Evolutionary conservation across 78 protist species (phyloP), one percentile per base, ranked within the genome.

Genomic region (Dictyostelium firmibasis): DNA sequence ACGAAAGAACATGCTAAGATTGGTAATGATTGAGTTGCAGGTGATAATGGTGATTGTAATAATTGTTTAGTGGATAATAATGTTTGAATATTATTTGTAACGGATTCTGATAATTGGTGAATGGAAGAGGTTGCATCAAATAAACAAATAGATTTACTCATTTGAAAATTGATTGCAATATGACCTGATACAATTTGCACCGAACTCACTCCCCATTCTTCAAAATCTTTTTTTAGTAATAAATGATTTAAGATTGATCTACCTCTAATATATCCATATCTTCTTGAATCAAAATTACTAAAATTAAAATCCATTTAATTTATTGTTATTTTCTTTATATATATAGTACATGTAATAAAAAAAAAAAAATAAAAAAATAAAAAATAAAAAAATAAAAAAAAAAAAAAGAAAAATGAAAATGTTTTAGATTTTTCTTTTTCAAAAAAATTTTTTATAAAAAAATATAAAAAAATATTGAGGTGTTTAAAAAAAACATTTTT

Each of bases 181-280:
- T 88, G 94, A 23, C 94, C 94, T 13, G 84, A 75, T 2, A 88
- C 53, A n/a, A 81, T 43, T 27, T 78, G 82, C 1, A 88, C 47
- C 6, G 47, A 84, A 81, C 41, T 70, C 2, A 88, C 86, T 13
- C 94, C 94, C 88, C 76, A 83, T 9, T 83, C 88, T 25, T 38
- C 57, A 4, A 82, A 47, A 38, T 57, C 86, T 43, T 57, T 23
- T 33, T 57, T 47, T 57, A 13, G 4, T 23, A 88, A 16, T 50
- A 88, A 33, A 81, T 35, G 72, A 44, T 81, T 67, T 41, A 88
- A 47, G 16, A 88, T 88, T 4, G 81, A 67, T 88, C 83, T 57
- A n/a, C 94, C 94, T 62, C 94, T 78, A 50, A 88, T 88, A 88
- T 88, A 88, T 36, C 88, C 94, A 79, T 81, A 88, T 81, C 70